Percentiles rank a stretch among this genome's conserved stretches.
phyloP scores from a whole-genome alignment of 345 rosid species.

The Turritis glabra region DNA sequence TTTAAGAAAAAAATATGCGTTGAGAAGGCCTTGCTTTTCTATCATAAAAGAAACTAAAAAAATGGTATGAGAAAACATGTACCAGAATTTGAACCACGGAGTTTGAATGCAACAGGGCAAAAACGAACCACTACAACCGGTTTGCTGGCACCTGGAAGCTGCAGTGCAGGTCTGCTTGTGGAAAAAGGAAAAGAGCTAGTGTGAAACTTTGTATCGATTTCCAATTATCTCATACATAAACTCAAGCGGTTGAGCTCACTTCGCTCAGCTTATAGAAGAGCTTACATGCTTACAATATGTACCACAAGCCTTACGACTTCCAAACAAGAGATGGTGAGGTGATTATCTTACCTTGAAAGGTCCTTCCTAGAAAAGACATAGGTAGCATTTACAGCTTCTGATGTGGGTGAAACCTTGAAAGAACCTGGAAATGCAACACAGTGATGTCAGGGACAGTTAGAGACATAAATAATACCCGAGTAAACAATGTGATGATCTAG shows the following conservation, averaged over 20 bases:
- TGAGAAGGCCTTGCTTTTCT: neutral
- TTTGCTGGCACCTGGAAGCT: slow-evolving; percentile 88
- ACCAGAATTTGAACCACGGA: slow-evolving; percentile 68
- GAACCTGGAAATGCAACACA: slow-evolving; percentile 58
- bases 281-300: neutral
- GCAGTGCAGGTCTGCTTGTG: slow-evolving; percentile 70
- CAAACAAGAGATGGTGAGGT: slow-evolving; percentile 12
- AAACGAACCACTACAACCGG: slow-evolving; percentile 93
- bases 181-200: neutral
- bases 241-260: neutral
- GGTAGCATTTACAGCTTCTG: slow-evolving; percentile 71
- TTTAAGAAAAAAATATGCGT: neutral
- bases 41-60: neutral
- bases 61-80: neutral
- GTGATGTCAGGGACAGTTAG: neutral
- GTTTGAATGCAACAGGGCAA: slow-evolving; percentile 71
- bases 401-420: slow-evolving; percentile 58
- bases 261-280: slow-evolving; percentile 3
- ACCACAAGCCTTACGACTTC: neutral
- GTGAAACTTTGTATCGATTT: slow-evolving; percentile 10
- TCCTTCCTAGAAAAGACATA: slow-evolving; percentile 85
- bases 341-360: slow-evolving; percentile 69
- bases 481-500: slow-evolving; percentile 12
- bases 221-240: neutral
- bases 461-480: neutral